These are phyloP conservation scores for Cryptococcus depauperatus DNA, from an alignment of 1,284 basidiomycete genomes.

Conservation along the genomic window DNA sequence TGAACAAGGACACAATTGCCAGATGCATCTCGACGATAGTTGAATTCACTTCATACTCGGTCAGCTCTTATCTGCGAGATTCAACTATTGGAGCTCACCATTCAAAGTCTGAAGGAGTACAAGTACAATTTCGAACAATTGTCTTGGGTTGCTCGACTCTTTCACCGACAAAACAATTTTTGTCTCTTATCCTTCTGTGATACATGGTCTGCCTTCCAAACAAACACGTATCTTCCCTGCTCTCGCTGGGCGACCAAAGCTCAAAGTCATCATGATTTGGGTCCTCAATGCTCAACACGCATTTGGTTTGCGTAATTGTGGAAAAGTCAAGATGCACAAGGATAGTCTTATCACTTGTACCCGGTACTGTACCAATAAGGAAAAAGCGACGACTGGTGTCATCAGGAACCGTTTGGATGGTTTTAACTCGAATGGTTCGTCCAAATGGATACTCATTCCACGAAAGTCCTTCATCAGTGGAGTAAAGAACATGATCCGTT, in stretches of 20 bases:
- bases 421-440: slow-evolving; percentile 64
- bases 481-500: slow-evolving; percentile 81
- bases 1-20: slow-evolving; percentile 67
- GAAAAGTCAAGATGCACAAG: slow-evolving; percentile 87
- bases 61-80: too few species aligned
- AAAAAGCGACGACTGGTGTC: slow-evolving; percentile 90
- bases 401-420: slow-evolving; percentile 78
- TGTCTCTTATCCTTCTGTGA: slow-evolving; percentile 71
- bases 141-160: slow-evolving; percentile 51
- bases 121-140: slow-evolving; percentile 64
- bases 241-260: slow-evolving; percentile 84
- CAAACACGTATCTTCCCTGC: slow-evolving; percentile 64
- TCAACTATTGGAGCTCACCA: slow-evolving; percentile 55
- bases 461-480: slow-evolving; percentile 72
- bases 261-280: slow-evolving; percentile 84
- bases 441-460: slow-evolving; percentile 88
- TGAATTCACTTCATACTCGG: slow-evolving; percentile 66
- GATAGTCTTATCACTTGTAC: slow-evolving; percentile 51
- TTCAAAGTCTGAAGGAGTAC: slow-evolving; percentile 71
- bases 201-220: slow-evolving; percentile 84
- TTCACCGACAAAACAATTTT: slow-evolving; percentile 73
- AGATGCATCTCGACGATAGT: slow-evolving; percentile 59
- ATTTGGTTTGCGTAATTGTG: slow-evolving; percentile 62
- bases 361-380: slow-evolving; percentile 62
- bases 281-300: slow-evolving; percentile 59